A percentile compares a stretch with the other conserved stretches of the same genome.
These are phyloP conservation scores for Saksenaea vasiformis DNA, from an alignment of 371 early-diverging fungal species.

Conservation along the genomic window DNA sequence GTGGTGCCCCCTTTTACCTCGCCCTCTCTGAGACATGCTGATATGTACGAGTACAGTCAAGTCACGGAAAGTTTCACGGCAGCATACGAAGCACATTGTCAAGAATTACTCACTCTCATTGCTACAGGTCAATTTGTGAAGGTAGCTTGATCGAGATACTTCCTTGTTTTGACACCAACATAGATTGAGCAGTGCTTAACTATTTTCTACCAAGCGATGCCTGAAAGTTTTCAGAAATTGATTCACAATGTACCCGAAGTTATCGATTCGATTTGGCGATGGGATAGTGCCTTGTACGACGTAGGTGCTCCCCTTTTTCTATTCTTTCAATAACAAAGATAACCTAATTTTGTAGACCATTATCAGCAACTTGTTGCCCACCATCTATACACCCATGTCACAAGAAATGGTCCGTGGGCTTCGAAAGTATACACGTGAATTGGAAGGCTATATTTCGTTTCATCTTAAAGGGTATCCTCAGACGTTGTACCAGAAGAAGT, in stretches of 20 bases:
- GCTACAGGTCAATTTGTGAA: slow-evolving; percentile 7
- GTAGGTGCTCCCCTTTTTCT: slow-evolving; percentile 19
- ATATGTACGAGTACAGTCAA: neutral
- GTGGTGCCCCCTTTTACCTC: neutral
- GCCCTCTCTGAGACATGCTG: neutral
- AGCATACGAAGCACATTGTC: slow-evolving; percentile 13
- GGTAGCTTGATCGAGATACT: neutral
- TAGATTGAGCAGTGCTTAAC: slow-evolving; percentile 13
- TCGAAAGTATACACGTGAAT: slow-evolving; percentile 44
- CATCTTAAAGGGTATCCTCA: slow-evolving; percentile 32
- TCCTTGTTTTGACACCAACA: neutral
- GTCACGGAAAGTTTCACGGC: neutral
- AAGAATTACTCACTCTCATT: slow-evolving; percentile 15
- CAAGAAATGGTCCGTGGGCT: slow-evolving; percentile 32
- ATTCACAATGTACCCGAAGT: slow-evolving; percentile 32
- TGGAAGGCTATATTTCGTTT: slow-evolving; percentile 32
- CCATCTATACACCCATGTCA: slow-evolving; percentile 30
- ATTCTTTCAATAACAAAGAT: neutral
- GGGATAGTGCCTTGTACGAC: slow-evolving; percentile 59
- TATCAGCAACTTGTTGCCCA: slow-evolving; percentile 41
- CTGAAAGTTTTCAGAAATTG: slow-evolving; percentile 13
- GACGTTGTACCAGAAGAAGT: slow-evolving; percentile 31
- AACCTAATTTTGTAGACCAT: slow-evolving; percentile 29
- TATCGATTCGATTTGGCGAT: slow-evolving; percentile 52
- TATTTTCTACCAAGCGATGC: slow-evolving; percentile 31